Evolutionary conservation across 106 monocot genomes (phyloP).

Genomic region (Alisma plantagoaquatica): DNA sequence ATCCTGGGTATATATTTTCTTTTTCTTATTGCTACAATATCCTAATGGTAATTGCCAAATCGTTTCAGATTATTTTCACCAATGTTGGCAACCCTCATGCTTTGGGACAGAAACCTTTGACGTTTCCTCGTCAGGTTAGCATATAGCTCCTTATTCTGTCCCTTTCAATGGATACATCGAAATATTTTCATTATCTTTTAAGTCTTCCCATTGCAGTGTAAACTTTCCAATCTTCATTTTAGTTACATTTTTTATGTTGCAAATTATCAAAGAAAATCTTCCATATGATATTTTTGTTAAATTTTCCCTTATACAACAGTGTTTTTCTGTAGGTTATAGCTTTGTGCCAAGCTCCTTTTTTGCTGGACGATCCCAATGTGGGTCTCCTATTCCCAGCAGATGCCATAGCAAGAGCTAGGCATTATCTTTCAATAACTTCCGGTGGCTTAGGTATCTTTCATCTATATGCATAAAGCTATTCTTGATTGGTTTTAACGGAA

Average conservation of each 20-base stretch:
- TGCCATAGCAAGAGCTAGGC: slow-evolving; percentile 92
- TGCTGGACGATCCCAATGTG: slow-evolving; percentile 94
- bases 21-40: not conserved
- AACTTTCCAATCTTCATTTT: too few species aligned
- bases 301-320: not conserved
- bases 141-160: not conserved
- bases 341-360: slow-evolving; percentile 93
- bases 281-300: too few species aligned
- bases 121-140: slow-evolving; percentile 92
- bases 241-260: too few species aligned
- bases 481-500: too few species aligned
- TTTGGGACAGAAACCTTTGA: slow-evolving; percentile 90
- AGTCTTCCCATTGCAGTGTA: too few species aligned
- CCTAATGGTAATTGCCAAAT: not conserved
- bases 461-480: too few species aligned
- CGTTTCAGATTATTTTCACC: slow-evolving; percentile 88
- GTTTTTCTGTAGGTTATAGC: slow-evolving; percentile 55
- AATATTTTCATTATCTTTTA: too few species aligned
- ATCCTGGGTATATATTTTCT: not conserved
- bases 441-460: slow-evolving; percentile 73
- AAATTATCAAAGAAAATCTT: too few species aligned
- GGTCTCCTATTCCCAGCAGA: slow-evolving; percentile 88
- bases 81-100: slow-evolving; percentile 99
- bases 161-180: too few species aligned
- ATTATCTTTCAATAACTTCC: slow-evolving; percentile 88